Conservation (phyloP, 2,329 filamentous ascomycete genomes). For the Botrytis tulipae region DNA sequence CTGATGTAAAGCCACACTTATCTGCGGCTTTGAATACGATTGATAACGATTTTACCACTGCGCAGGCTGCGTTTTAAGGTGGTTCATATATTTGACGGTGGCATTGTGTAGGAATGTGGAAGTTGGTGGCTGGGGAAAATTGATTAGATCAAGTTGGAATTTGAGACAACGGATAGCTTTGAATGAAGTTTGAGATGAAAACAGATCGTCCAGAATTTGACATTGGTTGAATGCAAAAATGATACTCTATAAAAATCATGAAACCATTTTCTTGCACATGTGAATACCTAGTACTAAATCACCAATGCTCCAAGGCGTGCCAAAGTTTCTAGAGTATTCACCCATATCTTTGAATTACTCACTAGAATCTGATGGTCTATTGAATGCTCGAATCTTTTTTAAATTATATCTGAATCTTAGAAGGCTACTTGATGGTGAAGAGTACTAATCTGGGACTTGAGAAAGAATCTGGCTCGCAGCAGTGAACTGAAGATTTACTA, state of each 20-base stretch:
- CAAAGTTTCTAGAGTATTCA: neutral
- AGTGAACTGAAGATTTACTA: neutral
- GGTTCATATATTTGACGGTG: neutral
- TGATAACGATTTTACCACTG: neutral
- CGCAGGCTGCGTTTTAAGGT: neutral
- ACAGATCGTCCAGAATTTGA: neutral
- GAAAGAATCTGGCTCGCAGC: neutral
- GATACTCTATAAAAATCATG: neutral
- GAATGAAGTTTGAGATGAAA: neutral
- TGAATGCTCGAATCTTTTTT: neutral
- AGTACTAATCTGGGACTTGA: neutral
- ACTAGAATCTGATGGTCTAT: neutral
- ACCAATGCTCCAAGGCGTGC: too few relatives aligned
- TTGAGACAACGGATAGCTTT: neutral
- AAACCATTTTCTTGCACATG: neutral
- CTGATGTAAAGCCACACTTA: constrained; percentile 19
- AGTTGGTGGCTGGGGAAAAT: neutral
- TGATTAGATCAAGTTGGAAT: neutral
- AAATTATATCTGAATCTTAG: neutral
- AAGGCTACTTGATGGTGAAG: neutral
- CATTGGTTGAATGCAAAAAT: neutral
- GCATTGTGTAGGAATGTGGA: neutral
- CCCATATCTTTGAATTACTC: neutral
- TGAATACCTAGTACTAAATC: neutral
- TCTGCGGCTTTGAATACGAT: neutral